Conservation (phyloP, 305 asterid species). For the Striga hermonthica region DNA sequence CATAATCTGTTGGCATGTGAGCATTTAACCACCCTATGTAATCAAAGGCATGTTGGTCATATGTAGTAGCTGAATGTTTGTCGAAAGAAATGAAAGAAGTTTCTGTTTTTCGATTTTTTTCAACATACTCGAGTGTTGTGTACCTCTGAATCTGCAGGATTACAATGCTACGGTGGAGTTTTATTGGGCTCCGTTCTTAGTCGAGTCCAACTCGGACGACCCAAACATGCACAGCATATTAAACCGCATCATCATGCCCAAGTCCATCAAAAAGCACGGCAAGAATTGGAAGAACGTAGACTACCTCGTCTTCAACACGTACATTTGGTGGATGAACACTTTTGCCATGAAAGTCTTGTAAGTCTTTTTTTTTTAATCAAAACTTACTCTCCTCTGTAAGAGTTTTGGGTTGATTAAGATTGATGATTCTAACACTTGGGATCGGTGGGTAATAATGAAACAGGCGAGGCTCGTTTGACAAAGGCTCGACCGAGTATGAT, state of each 20-base stretch:
- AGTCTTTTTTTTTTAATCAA: constrained; percentile 26
- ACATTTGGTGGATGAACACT: constrained; percentile 99
- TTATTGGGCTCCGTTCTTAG: constrained; percentile 88
- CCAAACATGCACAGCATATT: constrained; percentile 77
- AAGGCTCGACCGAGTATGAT: constrained; percentile 69
- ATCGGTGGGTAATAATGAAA: constrained; percentile 1
- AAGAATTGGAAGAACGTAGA: constrained; percentile 76
- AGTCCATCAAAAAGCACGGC: constrained; percentile 74
- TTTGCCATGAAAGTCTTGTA: constrained; percentile 76
- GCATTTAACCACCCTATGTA: background rate
- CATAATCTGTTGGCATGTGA: constrained; percentile 24
- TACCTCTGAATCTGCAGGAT: constrained; percentile 42
- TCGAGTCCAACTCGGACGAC: constrained; percentile 86
- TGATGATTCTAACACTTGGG: too few species aligned
- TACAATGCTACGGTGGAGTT: constrained; percentile 85
- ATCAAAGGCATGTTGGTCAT: background rate
- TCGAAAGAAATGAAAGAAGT: background rate
- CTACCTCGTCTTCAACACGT: constrained; percentile 78
- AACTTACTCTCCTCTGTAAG: background rate
- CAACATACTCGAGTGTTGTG: constrained; percentile 5
- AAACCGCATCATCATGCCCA: constrained; percentile 84
- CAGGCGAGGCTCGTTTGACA: constrained; percentile 83
- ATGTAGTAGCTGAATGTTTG: too few species aligned
- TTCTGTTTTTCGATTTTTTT: background rate
- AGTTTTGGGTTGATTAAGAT: too few species aligned